These are phyloP conservation scores for Capsella bursapastoris DNA, from an alignment of 345 rosid species.

Conservation along the genomic window DNA sequence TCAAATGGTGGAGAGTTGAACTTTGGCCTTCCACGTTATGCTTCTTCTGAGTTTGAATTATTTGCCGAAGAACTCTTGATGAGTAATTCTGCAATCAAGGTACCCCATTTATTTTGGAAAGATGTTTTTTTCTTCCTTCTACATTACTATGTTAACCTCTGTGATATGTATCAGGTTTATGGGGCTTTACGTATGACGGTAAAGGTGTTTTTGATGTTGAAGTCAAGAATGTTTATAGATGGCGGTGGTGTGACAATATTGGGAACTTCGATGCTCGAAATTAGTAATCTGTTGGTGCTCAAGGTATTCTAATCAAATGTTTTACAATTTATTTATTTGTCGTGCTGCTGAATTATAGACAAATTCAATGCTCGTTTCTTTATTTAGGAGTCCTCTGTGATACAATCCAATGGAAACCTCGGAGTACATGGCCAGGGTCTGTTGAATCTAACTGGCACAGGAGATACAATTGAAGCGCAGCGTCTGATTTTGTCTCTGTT, in stretches of 20 bases:
- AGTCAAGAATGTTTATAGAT: conserved; percentile 85
- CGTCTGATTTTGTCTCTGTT: conserved; percentile 45
- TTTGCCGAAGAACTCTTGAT: conserved; percentile 91
- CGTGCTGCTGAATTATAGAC: not conserved
- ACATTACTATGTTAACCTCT: conserved; percentile 21
- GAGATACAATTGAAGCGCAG: conserved; percentile 49
- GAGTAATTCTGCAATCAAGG: conserved; percentile 89
- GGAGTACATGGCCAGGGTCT: conserved; percentile 50
- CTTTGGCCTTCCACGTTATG: conserved; percentile 87
- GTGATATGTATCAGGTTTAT: conserved; percentile 64
- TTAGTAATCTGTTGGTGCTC: conserved; percentile 90
- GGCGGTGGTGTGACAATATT: conserved; percentile 84
- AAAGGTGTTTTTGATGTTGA: conserved; percentile 96
- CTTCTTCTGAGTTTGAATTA: conserved; percentile 90
- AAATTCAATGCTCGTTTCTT: conserved; percentile 16
- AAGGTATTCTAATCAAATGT: conserved; percentile 55
- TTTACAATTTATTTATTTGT: not conserved
- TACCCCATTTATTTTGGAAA: conserved; percentile 28
- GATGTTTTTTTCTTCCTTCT: not conserved
- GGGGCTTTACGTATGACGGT: conserved; percentile 98
- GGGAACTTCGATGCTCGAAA: conserved; percentile 88
- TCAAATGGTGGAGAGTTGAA: conserved; percentile 70
- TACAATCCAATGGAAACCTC: conserved; percentile 47
- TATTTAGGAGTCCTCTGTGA: conserved; percentile 43
- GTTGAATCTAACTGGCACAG: conserved; percentile 40